Base-by-base conservation (phyloP, 2,329 filamentous ascomycete species). In the Hawksworthiomyces lignivorus region DNA sequence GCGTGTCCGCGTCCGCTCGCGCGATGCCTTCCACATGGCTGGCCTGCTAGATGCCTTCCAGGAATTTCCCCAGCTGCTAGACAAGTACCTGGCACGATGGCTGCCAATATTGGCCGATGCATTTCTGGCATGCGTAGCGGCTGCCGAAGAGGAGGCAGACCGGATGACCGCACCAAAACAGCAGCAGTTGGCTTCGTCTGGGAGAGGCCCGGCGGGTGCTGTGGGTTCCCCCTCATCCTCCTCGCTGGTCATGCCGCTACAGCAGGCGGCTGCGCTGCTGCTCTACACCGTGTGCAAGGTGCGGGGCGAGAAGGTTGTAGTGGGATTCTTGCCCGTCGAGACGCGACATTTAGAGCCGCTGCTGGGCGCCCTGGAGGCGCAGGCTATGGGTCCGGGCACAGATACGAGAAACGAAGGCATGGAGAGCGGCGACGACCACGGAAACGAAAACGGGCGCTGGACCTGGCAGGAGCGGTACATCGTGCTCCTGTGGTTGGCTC, bases 251-350 rank as follows among this genome's bases (percentile, higher is more conserved):
- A 62, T 69, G 18, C 72, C 80, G 1, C 63, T 87, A 0, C 74
- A 82, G 19, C 72, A 75, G 47, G 88, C 87, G 5, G 80, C 94
- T 42, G 87, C 83, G 59, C 77, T 75, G 48, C 69, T 97, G 3
- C 62, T 98, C 27, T 97, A 97, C 58, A 83, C 82, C 0, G 83
- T 98, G 47, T 96, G 88, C 71, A 98, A 98, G 63, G 83, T 97
- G 38, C 78, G 92, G 40, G 90, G 92, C 19, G 82, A 92, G 58
- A 97, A 97, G 62, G 83, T 98, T 39, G 82, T 98, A 52, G 80
- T 88, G 39, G 79, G 87, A 31, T 96, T 97, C 56, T 69, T 98
- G 50, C 90, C 85, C 57, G 94, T 92, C 50, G 92, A 97, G 60
- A 83, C 88, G 2, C 82, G 76, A 54, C 83, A 89, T 55, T 74